Conservation (phyloP, 148 eudicot genomes). For the Heliamphora exappendiculata region DNA sequence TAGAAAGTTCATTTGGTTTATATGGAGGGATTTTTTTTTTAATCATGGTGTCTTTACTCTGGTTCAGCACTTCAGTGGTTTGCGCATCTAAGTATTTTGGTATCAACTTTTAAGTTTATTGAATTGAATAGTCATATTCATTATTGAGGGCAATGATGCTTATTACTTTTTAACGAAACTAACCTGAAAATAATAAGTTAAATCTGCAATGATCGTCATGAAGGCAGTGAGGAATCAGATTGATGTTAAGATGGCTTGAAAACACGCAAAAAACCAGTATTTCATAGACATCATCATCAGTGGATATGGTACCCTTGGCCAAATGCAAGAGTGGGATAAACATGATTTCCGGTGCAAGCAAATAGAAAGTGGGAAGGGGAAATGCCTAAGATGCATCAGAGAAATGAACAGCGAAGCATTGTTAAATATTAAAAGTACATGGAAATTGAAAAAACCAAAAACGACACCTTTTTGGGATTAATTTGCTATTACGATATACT, state of each 20-base stretch:
- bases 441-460: too few relatives aligned
- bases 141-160: not conserved
- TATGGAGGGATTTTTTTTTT: not conserved
- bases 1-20: not conserved
- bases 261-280: not conserved
- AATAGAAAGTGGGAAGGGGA: too few relatives aligned
- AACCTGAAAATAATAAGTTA: not conserved
- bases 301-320: not conserved
- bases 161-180: not conserved
- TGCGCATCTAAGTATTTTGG: not conserved
- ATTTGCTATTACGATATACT: too few relatives aligned
- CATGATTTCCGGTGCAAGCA: too few relatives aligned
- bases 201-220: not conserved
- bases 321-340: not conserved
- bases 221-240: not conserved
- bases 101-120: not conserved
- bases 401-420: too few relatives aligned
- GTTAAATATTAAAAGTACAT: too few relatives aligned
- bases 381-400: too few relatives aligned
- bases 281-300: not conserved
- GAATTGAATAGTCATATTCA: not conserved
- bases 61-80: too few relatives aligned
- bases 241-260: not conserved
- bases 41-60: not conserved
- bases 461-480: too few relatives aligned